Conservation (phyloP, 78 protist species). For the Monosiga brevicollis region DNA sequence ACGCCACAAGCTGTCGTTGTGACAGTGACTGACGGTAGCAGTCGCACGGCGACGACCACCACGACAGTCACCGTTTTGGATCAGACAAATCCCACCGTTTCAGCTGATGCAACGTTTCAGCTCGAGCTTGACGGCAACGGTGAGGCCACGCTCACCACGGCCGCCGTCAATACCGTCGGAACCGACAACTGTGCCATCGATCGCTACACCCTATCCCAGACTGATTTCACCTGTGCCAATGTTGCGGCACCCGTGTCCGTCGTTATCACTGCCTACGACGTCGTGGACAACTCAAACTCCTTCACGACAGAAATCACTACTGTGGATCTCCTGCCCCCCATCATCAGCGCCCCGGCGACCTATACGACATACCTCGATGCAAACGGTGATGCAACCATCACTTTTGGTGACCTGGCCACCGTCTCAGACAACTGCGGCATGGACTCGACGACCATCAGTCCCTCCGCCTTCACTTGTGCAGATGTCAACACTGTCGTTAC, state of each 20-base stretch:
- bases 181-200: neutral
- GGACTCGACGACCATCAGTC: neutral
- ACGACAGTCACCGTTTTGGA: neutral
- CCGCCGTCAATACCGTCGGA: neutral
- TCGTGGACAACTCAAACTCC: neutral
- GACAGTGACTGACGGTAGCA: neutral
- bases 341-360: too few relatives aligned
- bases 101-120: neutral
- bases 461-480: neutral
- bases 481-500: neutral
- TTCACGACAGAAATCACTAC: neutral
- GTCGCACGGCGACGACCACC: neutral
- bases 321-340: too few relatives aligned
- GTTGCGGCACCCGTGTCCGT: neutral
- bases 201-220: neutral
- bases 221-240: neutral
- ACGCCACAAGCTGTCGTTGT: neutral
- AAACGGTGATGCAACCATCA: neutral
- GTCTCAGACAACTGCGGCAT: neutral
- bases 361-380: neutral
- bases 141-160: neutral
- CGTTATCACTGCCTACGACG: neutral
- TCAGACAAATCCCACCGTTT: neutral
- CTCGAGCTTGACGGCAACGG: neutral
- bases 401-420: neutral